Evolutionary conservation across 495 filamentous ascomycete species (phyloP).

Genomic region (Geoglossum glabrum): DNA sequence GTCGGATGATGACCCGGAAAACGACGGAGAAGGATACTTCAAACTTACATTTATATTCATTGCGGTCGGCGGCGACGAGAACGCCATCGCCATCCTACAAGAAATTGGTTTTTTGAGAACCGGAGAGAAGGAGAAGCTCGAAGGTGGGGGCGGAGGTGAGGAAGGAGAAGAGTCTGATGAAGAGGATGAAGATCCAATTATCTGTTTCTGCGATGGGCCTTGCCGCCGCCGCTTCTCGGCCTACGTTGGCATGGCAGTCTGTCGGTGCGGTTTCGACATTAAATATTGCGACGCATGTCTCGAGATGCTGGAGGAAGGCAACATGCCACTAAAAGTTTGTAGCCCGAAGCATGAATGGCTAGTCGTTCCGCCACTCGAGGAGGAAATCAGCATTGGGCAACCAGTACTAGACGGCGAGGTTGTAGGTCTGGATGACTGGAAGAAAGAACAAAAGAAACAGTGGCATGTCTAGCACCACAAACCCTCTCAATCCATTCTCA

Average conservation of each 20-base stretch:
- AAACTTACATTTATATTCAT: not conserved
- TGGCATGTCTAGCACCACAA: not conserved
- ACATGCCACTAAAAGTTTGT: not conserved
- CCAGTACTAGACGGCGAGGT: not conserved
- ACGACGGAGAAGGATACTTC: not conserved
- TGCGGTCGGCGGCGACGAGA: not conserved
- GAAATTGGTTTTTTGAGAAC: too few relatives aligned
- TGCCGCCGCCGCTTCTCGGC: not conserved
- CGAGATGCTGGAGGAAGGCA: not conserved
- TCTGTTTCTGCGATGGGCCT: not conserved
- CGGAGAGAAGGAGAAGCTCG: too few relatives aligned
- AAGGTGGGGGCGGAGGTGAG: not conserved
- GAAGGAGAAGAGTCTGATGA: not conserved
- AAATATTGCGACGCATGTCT: not conserved
- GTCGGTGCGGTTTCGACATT: not conserved
- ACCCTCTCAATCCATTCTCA: too few relatives aligned
- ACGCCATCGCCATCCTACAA: not conserved
- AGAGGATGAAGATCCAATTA: not conserved
- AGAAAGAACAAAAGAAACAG: not conserved
- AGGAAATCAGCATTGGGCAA: not conserved
- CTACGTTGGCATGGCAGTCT: not conserved
- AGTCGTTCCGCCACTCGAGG: not conserved
- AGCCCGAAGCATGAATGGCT: not conserved
- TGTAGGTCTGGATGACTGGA: not conserved
- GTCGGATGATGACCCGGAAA: conserved; percentile 5